Conservation (phyloP, 257 asterid species). For the Salvia splendens region DNA sequence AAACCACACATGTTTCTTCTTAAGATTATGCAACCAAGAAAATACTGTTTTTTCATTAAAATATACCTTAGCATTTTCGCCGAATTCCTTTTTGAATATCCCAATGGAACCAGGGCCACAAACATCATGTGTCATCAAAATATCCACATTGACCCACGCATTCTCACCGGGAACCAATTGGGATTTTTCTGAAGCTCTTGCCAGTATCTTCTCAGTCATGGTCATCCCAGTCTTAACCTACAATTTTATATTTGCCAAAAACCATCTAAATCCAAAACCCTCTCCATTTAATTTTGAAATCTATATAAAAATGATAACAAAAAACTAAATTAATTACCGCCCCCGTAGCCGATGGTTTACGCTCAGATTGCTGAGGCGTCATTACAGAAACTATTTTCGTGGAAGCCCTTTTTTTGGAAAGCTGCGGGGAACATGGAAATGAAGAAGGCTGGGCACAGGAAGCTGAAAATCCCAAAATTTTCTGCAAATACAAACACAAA, state of each 20-base stretch:
- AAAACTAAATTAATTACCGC: slow-evolving; percentile 43
- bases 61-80: slow-evolving; percentile 84
- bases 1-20: not conserved
- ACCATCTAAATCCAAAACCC: slow-evolving; percentile 22
- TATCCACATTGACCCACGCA: slow-evolving; percentile 83
- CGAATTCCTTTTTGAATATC: slow-evolving; percentile 87
- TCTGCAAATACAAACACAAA: slow-evolving; percentile 40
- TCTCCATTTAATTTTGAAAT: slow-evolving; percentile 21
- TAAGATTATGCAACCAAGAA: not conserved
- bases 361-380: slow-evolving; percentile 78
- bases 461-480: slow-evolving; percentile 59
- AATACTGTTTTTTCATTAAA: not conserved
- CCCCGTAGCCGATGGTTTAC: slow-evolving; percentile 77
- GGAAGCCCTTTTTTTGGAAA: slow-evolving; percentile 45
- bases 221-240: slow-evolving; percentile 93
- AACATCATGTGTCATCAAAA: slow-evolving; percentile 94
- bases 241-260: not conserved
- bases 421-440: slow-evolving; percentile 42
- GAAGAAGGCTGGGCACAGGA: slow-evolving; percentile 53
- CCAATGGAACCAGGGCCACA: slow-evolving; percentile 87
- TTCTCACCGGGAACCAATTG: slow-evolving; percentile 88
- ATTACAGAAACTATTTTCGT: slow-evolving; percentile 67
- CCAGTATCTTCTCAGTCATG: slow-evolving; percentile 90
- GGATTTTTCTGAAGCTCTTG: slow-evolving; percentile 75
- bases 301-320: not conserved